Evolutionary conservation across 164 flowering plant species (phyloP), one percentile per base, ranked within the genome.

Genomic region (Berberis thunbergii): DNA sequence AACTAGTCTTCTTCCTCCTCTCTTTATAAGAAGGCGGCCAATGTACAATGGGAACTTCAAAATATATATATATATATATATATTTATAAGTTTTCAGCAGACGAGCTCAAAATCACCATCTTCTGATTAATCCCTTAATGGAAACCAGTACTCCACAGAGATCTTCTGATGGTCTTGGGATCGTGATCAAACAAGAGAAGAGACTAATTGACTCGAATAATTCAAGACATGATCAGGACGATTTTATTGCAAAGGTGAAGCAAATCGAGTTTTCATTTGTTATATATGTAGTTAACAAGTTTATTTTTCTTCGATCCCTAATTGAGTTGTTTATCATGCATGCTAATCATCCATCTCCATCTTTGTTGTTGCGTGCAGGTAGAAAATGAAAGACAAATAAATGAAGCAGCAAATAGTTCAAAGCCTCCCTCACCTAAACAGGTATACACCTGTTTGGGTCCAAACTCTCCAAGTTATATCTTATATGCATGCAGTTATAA

Each of bases 141-240:
- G 77, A 74, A 42, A 60, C 62, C 26, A 4, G 59, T 41, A 7
- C 12, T 46, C 43, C 55, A 49, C 67, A 64, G 53, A 65, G 64
- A 67, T 67, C 26, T 26, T 26, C 26, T 26, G 26, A 70, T 52
- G 63, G 45, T 60, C 41, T 49, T 48, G 62, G 50, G 38, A 60
- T 12, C 49, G 50, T 41, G 13, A 44, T 60, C 54, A 67, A 54
- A 53, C 73, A 70, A 60, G 73, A 70, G 59, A 72, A 69, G 66
- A 64, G 62, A 55, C 52, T 7, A 3, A 43, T 8, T 39, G 48
- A 45, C n/a, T 58, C 56, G 41, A 54, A 39, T 66, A 62, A 57
- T 57, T 55, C 66, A 13, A 57, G 41, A 57, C 44, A 57, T 8
- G 60, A 40, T 42, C 12, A 8, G 11, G 12, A 41, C 41, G 3